A percentile compares a stretch with the other conserved stretches of the same genome.
Conservation (phyloP, 2,329 filamentous ascomycete species). For the Trichoderma asperellum region DNA sequence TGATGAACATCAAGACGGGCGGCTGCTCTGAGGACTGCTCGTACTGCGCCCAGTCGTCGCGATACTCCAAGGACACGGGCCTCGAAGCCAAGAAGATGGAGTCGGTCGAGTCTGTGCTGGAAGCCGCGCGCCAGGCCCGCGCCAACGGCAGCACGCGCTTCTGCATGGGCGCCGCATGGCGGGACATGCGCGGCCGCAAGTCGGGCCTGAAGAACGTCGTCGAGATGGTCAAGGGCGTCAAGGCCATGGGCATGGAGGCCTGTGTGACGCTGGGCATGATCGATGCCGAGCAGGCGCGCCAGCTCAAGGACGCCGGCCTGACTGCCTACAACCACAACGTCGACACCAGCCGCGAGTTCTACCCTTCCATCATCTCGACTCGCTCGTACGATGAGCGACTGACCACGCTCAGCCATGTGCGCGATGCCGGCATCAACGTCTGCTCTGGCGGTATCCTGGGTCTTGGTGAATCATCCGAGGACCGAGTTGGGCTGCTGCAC, state of each 20-base stretch:
- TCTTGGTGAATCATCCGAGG: slow-evolving; percentile 75
- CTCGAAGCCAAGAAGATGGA: slow-evolving; percentile 80
- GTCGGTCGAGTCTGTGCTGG: slow-evolving; percentile 78
- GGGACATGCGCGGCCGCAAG: slow-evolving; percentile 90
- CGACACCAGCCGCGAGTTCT: slow-evolving; percentile 87
- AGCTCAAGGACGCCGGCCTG: slow-evolving; percentile 80
- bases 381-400: slow-evolving; percentile 86
- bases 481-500: slow-evolving; percentile 81
- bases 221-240: slow-evolving; percentile 81
- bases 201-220: slow-evolving; percentile 82
- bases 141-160: slow-evolving; percentile 87
- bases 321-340: slow-evolving; percentile 96
- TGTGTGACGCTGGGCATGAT: slow-evolving; percentile 97
- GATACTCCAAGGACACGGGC: slow-evolving; percentile 75
- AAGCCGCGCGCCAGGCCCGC: slow-evolving; percentile 75
- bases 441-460: slow-evolving; percentile 90
- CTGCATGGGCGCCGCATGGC: slow-evolving; percentile 94
- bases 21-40: slow-evolving; percentile 92
- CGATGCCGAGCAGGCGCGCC: slow-evolving; percentile 75
- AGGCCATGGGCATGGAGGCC: slow-evolving; percentile 82
- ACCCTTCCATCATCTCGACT: slow-evolving; percentile 84
- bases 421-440: slow-evolving; percentile 85
- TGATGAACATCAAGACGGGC: slow-evolving; percentile 97
- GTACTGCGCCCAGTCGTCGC: slow-evolving; percentile 88
- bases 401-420: slow-evolving; percentile 76